A percentile compares a stretch with the other conserved stretches of the same genome.
phyloP scores from a whole-genome alignment of 2,329 filamentous ascomycete genomes.

The Diaporthe helianthi region DNA sequence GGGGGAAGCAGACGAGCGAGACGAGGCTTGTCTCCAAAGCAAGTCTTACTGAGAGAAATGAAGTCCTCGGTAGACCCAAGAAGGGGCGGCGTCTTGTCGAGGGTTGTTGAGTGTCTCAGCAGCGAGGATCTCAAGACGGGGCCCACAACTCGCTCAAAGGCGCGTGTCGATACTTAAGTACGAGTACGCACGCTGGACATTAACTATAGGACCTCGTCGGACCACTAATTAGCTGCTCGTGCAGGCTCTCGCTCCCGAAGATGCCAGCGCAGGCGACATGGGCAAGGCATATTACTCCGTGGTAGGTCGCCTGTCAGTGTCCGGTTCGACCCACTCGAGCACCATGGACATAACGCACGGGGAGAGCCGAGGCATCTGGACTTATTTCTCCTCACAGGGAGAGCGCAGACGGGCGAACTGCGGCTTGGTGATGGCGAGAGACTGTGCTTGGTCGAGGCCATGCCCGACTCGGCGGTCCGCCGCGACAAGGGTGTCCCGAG shows the following conservation, averaged over 20 bases:
- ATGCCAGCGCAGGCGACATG: slow-evolving; percentile 11
- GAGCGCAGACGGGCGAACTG: not conserved
- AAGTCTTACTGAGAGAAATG: not conserved
- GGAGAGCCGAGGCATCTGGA: not conserved
- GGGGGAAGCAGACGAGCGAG: not conserved
- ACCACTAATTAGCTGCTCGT: not conserved
- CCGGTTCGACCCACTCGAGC: not conserved
- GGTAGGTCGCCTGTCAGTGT: slow-evolving; percentile 6
- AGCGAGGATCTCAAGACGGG: not conserved
- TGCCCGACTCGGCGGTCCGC: slow-evolving; percentile 6
- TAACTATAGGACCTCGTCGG: not conserved
- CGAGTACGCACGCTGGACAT: not conserved
- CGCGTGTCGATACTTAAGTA: slow-evolving; percentile 6
- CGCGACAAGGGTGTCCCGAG: slow-evolving; percentile 11
- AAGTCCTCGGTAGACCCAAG: not conserved
- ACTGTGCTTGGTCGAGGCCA: not conserved
- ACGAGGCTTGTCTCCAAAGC: not conserved
- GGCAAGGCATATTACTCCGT: slow-evolving; percentile 10
- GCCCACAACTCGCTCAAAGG: not conserved
- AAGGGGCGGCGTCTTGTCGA: not conserved
- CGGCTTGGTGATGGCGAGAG: not conserved
- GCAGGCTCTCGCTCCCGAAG: not conserved
- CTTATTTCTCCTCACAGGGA: not conserved
- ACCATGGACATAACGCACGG: not conserved
- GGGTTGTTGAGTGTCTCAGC: not conserved